Base-by-base conservation (phyloP, 257 asterid genomes). In the Sherardia arvensis region DNA sequence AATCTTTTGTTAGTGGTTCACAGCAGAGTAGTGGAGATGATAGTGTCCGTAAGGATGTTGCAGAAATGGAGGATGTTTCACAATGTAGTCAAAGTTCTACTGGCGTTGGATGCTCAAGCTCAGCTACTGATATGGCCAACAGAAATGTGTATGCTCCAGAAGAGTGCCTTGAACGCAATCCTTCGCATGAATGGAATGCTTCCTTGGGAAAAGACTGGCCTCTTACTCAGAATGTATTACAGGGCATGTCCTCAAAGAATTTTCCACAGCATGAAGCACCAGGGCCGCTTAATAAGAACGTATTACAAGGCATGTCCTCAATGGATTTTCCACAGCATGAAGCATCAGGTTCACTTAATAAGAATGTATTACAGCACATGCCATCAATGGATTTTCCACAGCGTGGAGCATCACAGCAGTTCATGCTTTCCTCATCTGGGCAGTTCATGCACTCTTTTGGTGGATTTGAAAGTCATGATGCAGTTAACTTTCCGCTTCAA, bases 61-160 rank as follows among this genome's bases (percentile, higher is more conserved):
- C 67, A 69, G 93, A 82, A 75, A 36, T 78, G 71, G 96, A 93
- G 75, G 97, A 85, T 69, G 80, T 72, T 73, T 85, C 96, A n/a
- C 94, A 93, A 77, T 87, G 90, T 81, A 90, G 96, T 78, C 97
- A 89, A 74, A 77, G 86, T 66, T 86, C 95, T 36, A 66, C 73
- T 23, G 58, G 80, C 51, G 81, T 78, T 57, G 77, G 78, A 27
- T 45, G 82, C 68, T 79, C 91, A 64, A 89, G 77, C 67, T 74
- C 95, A 36, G 78, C 79, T 72, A 79, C 79, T 72, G 83, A 77
- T 11, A 48, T 74, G 76, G 69, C 73, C 23, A 77, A 67, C 66
- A 65, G 71, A 80, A 72, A 64, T 64, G 67, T 73, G 47, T 81
- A 58, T 69, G 77, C 69, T 55, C 68, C 70, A 27, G 83, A 74